Base-by-base conservation (phyloP, 2,329 filamentous ascomycete species). In the Xylariales sp. region DNA sequence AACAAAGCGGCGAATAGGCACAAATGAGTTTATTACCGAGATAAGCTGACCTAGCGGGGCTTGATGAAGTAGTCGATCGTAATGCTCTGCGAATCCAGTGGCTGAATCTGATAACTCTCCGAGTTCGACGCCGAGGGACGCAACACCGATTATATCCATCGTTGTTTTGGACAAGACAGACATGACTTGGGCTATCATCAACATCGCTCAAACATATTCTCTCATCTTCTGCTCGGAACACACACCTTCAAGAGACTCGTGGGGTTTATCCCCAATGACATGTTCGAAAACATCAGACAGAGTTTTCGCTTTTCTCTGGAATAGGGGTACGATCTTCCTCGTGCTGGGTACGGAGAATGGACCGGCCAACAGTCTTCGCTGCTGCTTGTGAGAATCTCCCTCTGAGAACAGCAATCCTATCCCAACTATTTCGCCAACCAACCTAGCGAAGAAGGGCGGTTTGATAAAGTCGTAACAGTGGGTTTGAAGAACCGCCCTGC, bases 381-480 rank as follows among this genome's bases (percentile, higher is more conserved):
- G 56, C 4, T 42, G 50, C 34, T 54, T 59, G 41, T 68, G 62
- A 4, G 55, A 50, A 0, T 59, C 57, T 0, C 62, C 61, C 38
- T 68, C 66, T 1, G 58, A 48, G 34, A 68, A 63, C 4, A 68
- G 44, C 1, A 69, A 46, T 0, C 64, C 65, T 0, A 46, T 47
- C 1, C 65, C 64, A 0, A 56, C 49, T 27, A 68, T 61, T 40
- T 66, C 61, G 5, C 53, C 55, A 9, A 63, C 56, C 12, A 65
- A 45, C 3, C 58, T 53, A 1, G 46, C 47, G 27, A 63, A 63
- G 36, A 60, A 53, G 1, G 46, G 49, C 1, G 65, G 61, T 42
- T 68, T 68, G 15, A 54, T 49, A 40, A 68, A 66, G 3, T 55
- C 50, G 31, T 70, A 68, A 20, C 52, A 60, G n/a, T 66, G 53